phyloP scores from a whole-genome alignment of 176 grass and related monocot genomes.

The Bothriochloa decipiens region DNA sequence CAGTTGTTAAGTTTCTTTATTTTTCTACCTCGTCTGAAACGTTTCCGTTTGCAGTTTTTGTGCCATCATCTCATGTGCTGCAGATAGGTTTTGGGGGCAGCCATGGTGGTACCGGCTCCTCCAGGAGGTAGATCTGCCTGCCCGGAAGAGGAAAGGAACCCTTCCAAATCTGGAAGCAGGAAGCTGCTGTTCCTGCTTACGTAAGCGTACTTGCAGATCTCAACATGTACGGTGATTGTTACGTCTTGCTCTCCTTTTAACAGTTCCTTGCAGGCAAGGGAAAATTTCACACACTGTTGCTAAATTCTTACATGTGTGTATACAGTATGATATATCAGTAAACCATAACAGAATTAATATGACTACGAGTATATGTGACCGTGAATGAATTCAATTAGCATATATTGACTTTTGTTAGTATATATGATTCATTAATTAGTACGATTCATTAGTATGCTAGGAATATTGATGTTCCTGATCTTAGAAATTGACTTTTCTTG shows the following conservation, averaged over 20 bases:
- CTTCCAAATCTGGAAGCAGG: conserved; percentile 53
- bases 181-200: conserved; percentile 30
- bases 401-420: too few relatives aligned
- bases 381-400: background rate
- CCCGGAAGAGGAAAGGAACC: conserved; percentile 17
- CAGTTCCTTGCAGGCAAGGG: background rate
- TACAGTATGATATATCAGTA: background rate
- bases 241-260: background rate
- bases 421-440: too few relatives aligned
- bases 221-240: background rate
- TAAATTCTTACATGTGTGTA: too few relatives aligned
- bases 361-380: background rate
- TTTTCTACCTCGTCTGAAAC: background rate
- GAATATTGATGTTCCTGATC: background rate
- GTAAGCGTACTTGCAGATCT: conserved; percentile 37
- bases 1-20: too few relatives aligned
- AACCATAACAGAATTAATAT: background rate
- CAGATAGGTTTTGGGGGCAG: background rate
- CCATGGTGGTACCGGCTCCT: conserved; percentile 28
- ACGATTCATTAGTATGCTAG: too few relatives aligned
- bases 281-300: background rate
- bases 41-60: background rate
- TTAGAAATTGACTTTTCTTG: background rate
- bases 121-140: conserved; percentile 37
- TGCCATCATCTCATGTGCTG: conserved; percentile 48